These are phyloP conservation scores for Cairneyella variabilis DNA, from an alignment of 495 filamentous ascomycete genomes.

Conservation along the genomic window DNA sequence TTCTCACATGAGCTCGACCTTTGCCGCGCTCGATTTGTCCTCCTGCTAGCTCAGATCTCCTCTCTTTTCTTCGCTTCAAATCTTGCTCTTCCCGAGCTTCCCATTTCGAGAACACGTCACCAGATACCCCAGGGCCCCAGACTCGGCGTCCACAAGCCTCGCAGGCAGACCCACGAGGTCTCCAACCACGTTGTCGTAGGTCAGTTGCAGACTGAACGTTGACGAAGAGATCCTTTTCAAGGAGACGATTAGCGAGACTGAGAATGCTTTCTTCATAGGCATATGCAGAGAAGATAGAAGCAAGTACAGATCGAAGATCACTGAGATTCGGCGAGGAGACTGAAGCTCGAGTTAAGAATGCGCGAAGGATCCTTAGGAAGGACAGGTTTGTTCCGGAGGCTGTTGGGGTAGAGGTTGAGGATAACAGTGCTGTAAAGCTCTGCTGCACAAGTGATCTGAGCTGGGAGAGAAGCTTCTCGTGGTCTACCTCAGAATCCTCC, in stretches of 20 bases:
- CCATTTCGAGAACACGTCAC: conserved; percentile 78
- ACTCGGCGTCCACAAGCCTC: conserved; percentile 78
- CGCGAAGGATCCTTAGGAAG: conserved; percentile 85
- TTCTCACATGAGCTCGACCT: conserved; percentile 25
- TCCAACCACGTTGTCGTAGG: conserved; percentile 84
- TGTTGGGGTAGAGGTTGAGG: conserved; percentile 50
- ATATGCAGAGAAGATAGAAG: conserved; percentile 90
- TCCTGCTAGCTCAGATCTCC: conserved; percentile 22
- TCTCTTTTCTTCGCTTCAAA: conserved; percentile 34
- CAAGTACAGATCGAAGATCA: conserved; percentile 78
- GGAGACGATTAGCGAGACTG: conserved; percentile 74
- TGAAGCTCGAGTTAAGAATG: conserved; percentile 83
- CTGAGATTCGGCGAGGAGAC: conserved; percentile 78
- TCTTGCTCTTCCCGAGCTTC: conserved; percentile 56
- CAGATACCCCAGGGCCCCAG: conserved; percentile 86
- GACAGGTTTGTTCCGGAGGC: conserved; percentile 52
- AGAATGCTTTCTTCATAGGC: conserved; percentile 88
- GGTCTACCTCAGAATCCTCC: conserved; percentile 34
- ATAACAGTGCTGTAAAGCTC: conserved; percentile 83
- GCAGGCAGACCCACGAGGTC: conserved; percentile 78
- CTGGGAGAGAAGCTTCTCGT: conserved; percentile 55
- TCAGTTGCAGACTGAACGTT: conserved; percentile 71
- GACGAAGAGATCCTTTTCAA: conserved; percentile 87
- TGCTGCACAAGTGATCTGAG: conserved; percentile 77
- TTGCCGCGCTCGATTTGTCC: conserved; percentile 29